Conservation (phyloP, 495 filamentous ascomycete genomes). For the Terfezia claveryi region DNA sequence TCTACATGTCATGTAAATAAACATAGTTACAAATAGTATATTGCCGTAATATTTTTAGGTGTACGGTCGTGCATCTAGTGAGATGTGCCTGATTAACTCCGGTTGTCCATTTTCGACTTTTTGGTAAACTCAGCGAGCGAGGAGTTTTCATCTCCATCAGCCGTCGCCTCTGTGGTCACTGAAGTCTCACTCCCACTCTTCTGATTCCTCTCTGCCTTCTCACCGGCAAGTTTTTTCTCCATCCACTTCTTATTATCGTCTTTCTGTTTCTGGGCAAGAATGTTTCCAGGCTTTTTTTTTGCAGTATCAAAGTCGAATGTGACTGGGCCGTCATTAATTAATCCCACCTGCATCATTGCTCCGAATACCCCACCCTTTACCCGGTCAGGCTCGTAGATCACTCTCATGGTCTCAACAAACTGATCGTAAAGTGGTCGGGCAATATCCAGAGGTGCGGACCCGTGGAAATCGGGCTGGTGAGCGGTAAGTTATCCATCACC, state of each 20-base stretch:
- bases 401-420: constrained; percentile 56
- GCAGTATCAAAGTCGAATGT: constrained; percentile 22
- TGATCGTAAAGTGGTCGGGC: constrained; percentile 63
- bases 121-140: no score
- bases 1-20: no score
- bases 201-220: neutral
- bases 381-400: constrained; percentile 46
- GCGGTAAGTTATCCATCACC: neutral
- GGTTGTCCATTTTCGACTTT: no score
- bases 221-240: neutral
- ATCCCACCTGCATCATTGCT: constrained; percentile 93
- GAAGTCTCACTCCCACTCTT: neutral
- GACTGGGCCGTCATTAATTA: constrained; percentile 89
- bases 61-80: no score
- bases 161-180: neutral
- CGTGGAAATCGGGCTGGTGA: constrained; percentile 61
- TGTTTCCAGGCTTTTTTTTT: neutral
- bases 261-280: neutral
- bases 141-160: no score
- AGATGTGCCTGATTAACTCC: no score
- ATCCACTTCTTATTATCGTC: neutral
- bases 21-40: no score
- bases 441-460: constrained; percentile 51
- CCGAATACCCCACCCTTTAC: constrained; percentile 93
- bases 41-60: no score